Evolutionary conservation across 768 basidiomycete genomes (phyloP), one percentile per base, ranked within the genome.

Genomic region (Trametes villosa): DNA sequence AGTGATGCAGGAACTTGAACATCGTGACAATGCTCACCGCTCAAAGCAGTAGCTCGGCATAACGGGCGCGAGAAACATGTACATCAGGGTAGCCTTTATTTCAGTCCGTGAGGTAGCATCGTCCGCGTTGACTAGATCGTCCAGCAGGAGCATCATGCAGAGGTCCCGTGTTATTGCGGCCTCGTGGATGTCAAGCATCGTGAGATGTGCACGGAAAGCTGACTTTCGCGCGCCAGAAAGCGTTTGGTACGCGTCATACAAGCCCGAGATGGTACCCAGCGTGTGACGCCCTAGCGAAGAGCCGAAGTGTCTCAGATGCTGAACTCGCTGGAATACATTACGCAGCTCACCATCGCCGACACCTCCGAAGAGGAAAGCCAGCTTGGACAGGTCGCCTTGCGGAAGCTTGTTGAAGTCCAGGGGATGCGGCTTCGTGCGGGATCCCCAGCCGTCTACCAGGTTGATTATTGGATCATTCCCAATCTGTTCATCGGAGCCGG

Each of bases 321-420:
- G 11, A 13, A 27, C 9, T n/a, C 24, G 15, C 1, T 6, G 15
- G 18, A n/a, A 18, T 27, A 6, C 17, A 3, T 15, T 15, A n/a
- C n/a, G 17, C 7, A 3, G 51, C 56, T 4, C 40, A 68, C 67
- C 67, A 26, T 68, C 65, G 12, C 67, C 67, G 12, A 68, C 65
- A 8, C 62, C 67, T 31, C 60, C 67, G 34, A 66, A 60, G 11
- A 66, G 42, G 38, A 68, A 64, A 5, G 59, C 26, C 11, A 68
- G 15, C 6, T 62, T 17, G 27, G 56, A 45, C 6, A 65, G 20
- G 4, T 40, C 27, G 0, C 52, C 48, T 1, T 9, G n/a, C 2
- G 60, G 49, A 3, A 62, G 40, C 12, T 41, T 24, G 18, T 52
- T 36, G 11, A 58, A 12, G 2, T 48, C 34, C 3, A 66, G 38